Base-by-base conservation (phyloP, 805 yeast genomes). In the Wickerhamomyces rabaulensis region DNA sequence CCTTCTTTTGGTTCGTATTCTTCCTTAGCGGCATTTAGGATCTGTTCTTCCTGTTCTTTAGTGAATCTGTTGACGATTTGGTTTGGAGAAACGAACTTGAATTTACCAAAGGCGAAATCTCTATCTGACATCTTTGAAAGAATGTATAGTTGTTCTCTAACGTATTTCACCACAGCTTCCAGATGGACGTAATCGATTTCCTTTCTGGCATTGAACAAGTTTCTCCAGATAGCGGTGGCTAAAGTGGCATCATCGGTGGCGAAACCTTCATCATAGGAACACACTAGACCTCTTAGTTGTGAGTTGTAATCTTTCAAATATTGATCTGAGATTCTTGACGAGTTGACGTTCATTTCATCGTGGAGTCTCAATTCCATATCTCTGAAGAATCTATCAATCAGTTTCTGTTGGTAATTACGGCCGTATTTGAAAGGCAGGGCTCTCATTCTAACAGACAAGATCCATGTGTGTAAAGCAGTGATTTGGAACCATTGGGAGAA, bases 401-500 rank as follows among this genome's bases (percentile, higher is more conserved):
- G 68, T 62, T 89, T 89, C 66, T 91, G 97, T 66, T 94, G 97
- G 66, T 91, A 94, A 61, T 84, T 85, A 56, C 79, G 79, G 37
- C 97, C 95, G 62, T 87, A 82, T 58, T 88, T 84, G 63, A 84
- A 84, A 0, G 98, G 98, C 85, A 94, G 76, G 9, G 95, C 95
- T 65, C 99, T 81, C 97, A 94, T 91, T 62, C 99, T 82, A 16
- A 87, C 96, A 54, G 85, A 84, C 40, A 94, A 73, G 60, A 94
- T 82, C 99, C 99, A 94, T 49, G 87, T 81, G 65, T 94, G 99
- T 54, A 94, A 73, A 1, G 84, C 73, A 7, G 96, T 87, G 51
- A 94, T 85, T 67, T 92, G 98, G 65, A 84, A 92, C 96, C 97
- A 92, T 65, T 90, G 95, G n/a, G 92, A 80, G 61, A 92, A 91